These are phyloP conservation scores for Penicillium sp. DNA, from an alignment of 2,329 filamentous ascomycete genomes.

Conservation along the genomic window DNA sequence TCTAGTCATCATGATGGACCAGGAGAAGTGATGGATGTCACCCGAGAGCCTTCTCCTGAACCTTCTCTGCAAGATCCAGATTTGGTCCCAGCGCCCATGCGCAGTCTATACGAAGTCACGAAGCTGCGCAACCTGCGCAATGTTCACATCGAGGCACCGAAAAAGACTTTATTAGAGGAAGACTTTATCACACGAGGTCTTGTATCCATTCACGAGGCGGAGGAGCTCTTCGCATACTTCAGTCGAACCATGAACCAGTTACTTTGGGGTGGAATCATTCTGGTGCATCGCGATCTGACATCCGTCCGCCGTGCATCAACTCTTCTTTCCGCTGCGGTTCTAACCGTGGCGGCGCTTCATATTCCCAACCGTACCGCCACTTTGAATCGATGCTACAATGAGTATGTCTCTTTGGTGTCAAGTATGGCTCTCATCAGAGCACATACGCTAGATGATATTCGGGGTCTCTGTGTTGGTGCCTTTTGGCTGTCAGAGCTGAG, in stretches of 20 bases:
- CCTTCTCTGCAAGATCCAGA: slow-evolving; percentile 42
- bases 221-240: slow-evolving; percentile 54
- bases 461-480: slow-evolving; percentile 60
- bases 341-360: slow-evolving; percentile 60
- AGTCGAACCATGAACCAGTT: slow-evolving; percentile 52
- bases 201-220: slow-evolving; percentile 50
- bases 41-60: slow-evolving; percentile 48
- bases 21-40: slow-evolving; percentile 42
- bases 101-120: slow-evolving; percentile 56
- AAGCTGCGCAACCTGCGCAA: slow-evolving; percentile 47
- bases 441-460: slow-evolving; percentile 58
- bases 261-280: slow-evolving; percentile 54
- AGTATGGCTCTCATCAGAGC: slow-evolving; percentile 59
- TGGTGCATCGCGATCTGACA: slow-evolving; percentile 51
- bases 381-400: slow-evolving; percentile 56
- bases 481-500: slow-evolving; percentile 65
- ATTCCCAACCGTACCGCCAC: slow-evolving; percentile 55
- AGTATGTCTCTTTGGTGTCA: slow-evolving; percentile 58
- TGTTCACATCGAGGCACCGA: slow-evolving; percentile 38
- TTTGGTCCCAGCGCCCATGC: slow-evolving; percentile 53
- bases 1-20: slow-evolving; percentile 27
- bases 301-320: slow-evolving; percentile 57
- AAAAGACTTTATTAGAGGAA: slow-evolving; percentile 41
- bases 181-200: slow-evolving; percentile 54
- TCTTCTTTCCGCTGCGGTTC: slow-evolving; percentile 55